Evolutionary conservation across 345 rosid genomes (phyloP), one percentile per base, ranked within the genome.

Genomic region (Camelina hispida): DNA sequence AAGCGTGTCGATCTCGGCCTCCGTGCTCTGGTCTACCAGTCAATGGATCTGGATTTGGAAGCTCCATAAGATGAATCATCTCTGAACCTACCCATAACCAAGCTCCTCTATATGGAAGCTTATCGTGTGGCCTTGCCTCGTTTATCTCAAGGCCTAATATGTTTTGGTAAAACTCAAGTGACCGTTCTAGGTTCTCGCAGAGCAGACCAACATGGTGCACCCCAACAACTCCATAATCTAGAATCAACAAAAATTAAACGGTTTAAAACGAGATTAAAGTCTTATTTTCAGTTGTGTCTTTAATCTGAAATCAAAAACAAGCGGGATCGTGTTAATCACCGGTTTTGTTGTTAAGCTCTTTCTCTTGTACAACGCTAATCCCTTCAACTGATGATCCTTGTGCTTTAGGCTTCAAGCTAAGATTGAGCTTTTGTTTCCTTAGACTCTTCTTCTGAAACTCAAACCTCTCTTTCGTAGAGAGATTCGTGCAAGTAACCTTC

Each of bases 31-130:
- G 92, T 66, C 98, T 84, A 82, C 98, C 98, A 0, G 84, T 83
- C 78, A 91, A 85, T 0, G 98, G 98, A 80, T 94, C 97, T 1
- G 98, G 97, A 83, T 91, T 91, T 11, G 97, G 93, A 62, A 91
- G 98, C 83, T 94, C 98, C 98, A 94, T 94, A n/a, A 94, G 75
- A 79, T 94, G 98, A 76, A 94, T 94, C 97, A 91, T 94, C 85
- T 92, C 97, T 44, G 97, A 81, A 56, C 98, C 98, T 58, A 94
- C 86, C 98, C 98, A 94, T 82, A 94, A 78, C 96, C 98, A 94
- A 50, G 91, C 96, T 40, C 97, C 98, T 64, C 92, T 87, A 34
- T 94, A 88, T 0, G 96, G 97, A 76, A 94, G 93, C 85, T 90
- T 94, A 76, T 90, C 92, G 28, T 94, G 81, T 18, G 99, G 99